These are phyloP conservation scores for Trametes polyzona DNA, from an alignment of 1,284 basidiomycete genomes.

Conservation along the genomic window DNA sequence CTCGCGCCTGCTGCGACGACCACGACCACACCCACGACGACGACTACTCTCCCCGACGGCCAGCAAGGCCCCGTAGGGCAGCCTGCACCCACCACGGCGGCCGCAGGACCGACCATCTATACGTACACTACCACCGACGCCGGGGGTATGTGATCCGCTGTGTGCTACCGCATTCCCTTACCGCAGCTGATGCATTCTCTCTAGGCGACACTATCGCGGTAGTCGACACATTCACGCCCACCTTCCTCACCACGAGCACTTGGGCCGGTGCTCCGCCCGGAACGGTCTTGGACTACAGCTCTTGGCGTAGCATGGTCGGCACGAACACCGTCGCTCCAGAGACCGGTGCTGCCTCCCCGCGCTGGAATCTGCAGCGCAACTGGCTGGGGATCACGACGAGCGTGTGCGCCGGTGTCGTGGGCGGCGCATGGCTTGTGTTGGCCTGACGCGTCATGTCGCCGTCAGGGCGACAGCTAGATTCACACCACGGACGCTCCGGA, in stretches of 20 bases:
- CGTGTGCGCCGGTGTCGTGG: slow-evolving; percentile 12
- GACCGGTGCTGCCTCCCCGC: slow-evolving; percentile 3
- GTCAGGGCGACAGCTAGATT: neutral
- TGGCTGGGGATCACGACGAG: slow-evolving; percentile 17
- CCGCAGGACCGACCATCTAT: slow-evolving; percentile 51
- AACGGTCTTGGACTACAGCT: slow-evolving; percentile 55
- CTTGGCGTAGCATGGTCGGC: slow-evolving; percentile 52
- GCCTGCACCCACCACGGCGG: slow-evolving; percentile 46
- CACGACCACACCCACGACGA: slow-evolving; percentile 27
- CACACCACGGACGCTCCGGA: neutral
- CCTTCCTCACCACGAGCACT: slow-evolving; percentile 49
- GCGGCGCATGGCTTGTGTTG: slow-evolving; percentile 22
- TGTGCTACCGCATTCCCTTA: neutral
- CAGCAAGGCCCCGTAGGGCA: slow-evolving; percentile 63
- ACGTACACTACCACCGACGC: slow-evolving; percentile 65
- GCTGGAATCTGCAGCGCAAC: slow-evolving; percentile 12
- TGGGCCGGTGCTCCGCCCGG: slow-evolving; percentile 43
- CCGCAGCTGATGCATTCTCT: neutral
- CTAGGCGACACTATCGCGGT: slow-evolving; percentile 43
- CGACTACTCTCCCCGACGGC: slow-evolving; percentile 27
- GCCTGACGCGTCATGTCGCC: slow-evolving; percentile 10
- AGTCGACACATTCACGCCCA: slow-evolving; percentile 48
- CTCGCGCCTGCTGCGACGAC: no score
- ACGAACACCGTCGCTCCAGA: slow-evolving; percentile 40
- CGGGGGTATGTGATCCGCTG: slow-evolving; percentile 40